Evolutionary conservation across 768 basidiomycete genomes (phyloP).

Genomic region (Boletales sp.): DNA sequence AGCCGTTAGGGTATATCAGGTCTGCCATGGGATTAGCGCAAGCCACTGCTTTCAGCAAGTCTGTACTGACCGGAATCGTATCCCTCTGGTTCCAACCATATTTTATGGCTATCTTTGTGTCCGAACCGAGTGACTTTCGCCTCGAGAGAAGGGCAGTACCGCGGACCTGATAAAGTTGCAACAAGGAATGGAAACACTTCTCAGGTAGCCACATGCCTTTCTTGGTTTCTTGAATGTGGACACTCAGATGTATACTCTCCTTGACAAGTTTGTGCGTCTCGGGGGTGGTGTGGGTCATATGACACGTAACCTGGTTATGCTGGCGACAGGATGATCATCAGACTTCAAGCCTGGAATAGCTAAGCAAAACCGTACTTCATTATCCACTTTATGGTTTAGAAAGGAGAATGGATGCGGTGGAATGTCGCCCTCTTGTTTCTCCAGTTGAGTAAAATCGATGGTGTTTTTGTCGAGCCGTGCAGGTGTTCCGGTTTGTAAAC

Average conservation of each 20-base stretch:
- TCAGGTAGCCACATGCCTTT: conserved; percentile 49
- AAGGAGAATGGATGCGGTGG: conserved; percentile 74
- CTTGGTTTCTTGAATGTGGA: conserved; percentile 87
- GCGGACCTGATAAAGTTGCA: conserved; percentile 53
- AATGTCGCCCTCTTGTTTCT: conserved; percentile 62
- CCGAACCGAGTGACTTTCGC: conserved; percentile 81
- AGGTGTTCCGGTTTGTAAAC: conserved; percentile 85
- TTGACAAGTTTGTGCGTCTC: conserved; percentile 72
- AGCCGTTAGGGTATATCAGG: conserved; percentile 85
- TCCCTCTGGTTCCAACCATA: conserved; percentile 93
- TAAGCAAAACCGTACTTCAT: conserved; percentile 47
- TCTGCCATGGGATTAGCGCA: conserved; percentile 40
- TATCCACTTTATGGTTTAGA: conserved; percentile 62
- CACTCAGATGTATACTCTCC: conserved; percentile 70
- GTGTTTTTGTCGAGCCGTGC: conserved; percentile 69
- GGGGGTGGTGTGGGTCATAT: conserved; percentile 67
- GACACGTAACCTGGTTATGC: conserved; percentile 73
- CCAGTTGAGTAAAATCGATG: conserved; percentile 64
- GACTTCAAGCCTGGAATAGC: not conserved
- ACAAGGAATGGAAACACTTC: not conserved
- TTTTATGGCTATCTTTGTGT: conserved; percentile 62
- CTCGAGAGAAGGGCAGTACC: conserved; percentile 90
- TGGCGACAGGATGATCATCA: conserved; percentile 25
- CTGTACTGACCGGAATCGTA: conserved; percentile 72
- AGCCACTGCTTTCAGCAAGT: not conserved